Evolutionary conservation across 768 basidiomycete species (phyloP), one percentile per base, ranked within the genome.

Genomic region (Russula griseocarnosa): DNA sequence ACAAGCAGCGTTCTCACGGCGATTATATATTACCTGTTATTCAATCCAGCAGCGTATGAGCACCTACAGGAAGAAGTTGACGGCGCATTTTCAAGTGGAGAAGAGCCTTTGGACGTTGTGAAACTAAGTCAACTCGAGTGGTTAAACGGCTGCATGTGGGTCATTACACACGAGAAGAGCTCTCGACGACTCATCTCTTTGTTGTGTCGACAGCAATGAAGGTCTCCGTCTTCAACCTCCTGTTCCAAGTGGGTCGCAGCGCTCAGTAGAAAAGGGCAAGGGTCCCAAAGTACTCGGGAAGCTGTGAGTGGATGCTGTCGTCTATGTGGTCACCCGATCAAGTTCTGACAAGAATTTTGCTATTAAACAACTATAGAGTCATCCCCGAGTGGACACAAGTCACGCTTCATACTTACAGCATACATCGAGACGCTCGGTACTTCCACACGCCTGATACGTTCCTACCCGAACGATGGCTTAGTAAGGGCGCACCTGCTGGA

Each of bases 161-260:
- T 63, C 11, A 20, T 24, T 28, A 14, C 4, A 7, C 20, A 32
- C 16, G 36, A 8, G 26, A 55, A 13, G 9, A 14, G 13, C 11
- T 13, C 13, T 36, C 11, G 13, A 36, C 13, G 36, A 36, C 36
- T 36, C 36, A 36, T 14, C 5, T 36, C 13, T 14, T 36, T 36
- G 13, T 36, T 3, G 1, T 36, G 1, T 11, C 34, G 13, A 13
- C 13, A 36, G 36, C 11, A 36, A 36, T 5, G 36, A 36, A 13
- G 36, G 36, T 36, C 36, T 36, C 36, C 36, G 36, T 36, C 36
- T 36, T 36, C 36, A 3, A 61, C 81, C 83, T 14, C 77, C 83
- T 13, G 72, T 84, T 36, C 76, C 82, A 40, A 78, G 77, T 55
- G 80, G 81, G 34, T 75, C 76, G 51, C 80, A 80, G 62, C 79